A percentile compares a stretch with the other conserved stretches of the same genome.
Conservation (phyloP, 495 filamentous ascomycete genomes). For the Physcia stellaris region DNA sequence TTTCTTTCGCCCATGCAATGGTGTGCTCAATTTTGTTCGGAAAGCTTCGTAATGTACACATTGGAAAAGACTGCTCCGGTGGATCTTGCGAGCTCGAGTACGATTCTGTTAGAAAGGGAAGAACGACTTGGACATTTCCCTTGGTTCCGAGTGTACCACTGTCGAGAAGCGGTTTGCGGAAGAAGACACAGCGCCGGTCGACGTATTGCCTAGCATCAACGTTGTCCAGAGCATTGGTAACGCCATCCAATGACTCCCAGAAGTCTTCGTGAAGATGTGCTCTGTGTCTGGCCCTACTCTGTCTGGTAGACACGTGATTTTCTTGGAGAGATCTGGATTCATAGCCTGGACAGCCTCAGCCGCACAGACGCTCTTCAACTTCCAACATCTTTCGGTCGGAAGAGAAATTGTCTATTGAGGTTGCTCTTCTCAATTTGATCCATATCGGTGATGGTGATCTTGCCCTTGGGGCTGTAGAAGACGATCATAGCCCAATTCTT, state of each 20-base stretch:
- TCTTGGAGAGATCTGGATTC: conserved; percentile 82
- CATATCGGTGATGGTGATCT: conserved; percentile 90
- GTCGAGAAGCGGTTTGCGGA: conserved; percentile 91
- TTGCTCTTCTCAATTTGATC: conserved; percentile 99
- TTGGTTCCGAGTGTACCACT: conserved; percentile 96
- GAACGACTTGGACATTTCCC: conserved; percentile 92
- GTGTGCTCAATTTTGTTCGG: conserved; percentile 98
- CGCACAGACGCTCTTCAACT: conserved; percentile 94
- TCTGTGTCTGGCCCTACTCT: conserved; percentile 89
- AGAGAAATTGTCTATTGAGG: conserved; percentile 94
- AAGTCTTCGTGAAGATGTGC: conserved; percentile 85
- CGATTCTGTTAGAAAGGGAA: conserved; percentile 84
- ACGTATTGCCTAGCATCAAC: conserved; percentile 96
- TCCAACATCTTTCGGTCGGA: conserved; percentile 85
- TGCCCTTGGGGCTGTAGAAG: conserved; percentile 71
- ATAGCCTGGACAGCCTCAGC: conserved; percentile 77
- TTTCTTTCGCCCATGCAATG: conserved; percentile 92
- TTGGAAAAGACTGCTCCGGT: conserved; percentile 95
- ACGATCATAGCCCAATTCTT: conserved; percentile 99
- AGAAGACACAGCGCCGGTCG: conserved; percentile 95
- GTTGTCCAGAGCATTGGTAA: conserved; percentile 96
- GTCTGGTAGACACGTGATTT: conserved; percentile 75
- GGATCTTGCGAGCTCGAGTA: conserved; percentile 98
- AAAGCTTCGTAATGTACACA: conserved; percentile 96
- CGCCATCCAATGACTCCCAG: conserved; percentile 79